Percentiles rank a stretch among this genome's conserved stretches.
Conservation (phyloP, 2,329 filamentous ascomycete genomes). For the Passalora sequoiae region DNA sequence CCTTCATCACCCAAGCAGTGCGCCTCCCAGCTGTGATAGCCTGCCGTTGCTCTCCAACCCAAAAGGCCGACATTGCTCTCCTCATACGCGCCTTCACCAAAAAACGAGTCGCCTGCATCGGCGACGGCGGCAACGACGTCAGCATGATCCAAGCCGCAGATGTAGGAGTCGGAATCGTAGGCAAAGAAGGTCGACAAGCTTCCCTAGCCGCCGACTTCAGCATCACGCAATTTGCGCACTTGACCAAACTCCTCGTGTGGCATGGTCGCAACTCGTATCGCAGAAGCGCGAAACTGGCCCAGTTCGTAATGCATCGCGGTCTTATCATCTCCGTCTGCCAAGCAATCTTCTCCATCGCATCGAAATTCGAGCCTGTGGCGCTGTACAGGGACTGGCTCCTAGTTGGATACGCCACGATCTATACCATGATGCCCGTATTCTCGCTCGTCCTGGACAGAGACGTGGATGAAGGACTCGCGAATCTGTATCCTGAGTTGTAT, state of each 20-base stretch:
- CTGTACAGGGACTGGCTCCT: slow-evolving; percentile 95
- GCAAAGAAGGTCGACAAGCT: slow-evolving; percentile 93
- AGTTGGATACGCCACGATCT: slow-evolving; percentile 92
- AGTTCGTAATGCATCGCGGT: slow-evolving; percentile 97
- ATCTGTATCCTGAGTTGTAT: slow-evolving; percentile 94
- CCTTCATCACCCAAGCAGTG: slow-evolving; percentile 86
- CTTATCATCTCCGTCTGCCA: slow-evolving; percentile 94
- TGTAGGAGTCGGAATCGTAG: slow-evolving; percentile 94
- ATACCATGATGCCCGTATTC: slow-evolving; percentile 89
- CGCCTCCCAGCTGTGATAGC: slow-evolving; percentile 86
- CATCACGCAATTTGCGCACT: slow-evolving; percentile 88
- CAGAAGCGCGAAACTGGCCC: slow-evolving; percentile 85
- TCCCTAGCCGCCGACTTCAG: slow-evolving; percentile 94
- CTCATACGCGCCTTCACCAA: slow-evolving; percentile 88
- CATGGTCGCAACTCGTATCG: slow-evolving; percentile 98
- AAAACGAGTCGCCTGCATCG: slow-evolving; percentile 95
- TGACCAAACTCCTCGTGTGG: slow-evolving; percentile 97
- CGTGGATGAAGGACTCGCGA: slow-evolving; percentile 88
- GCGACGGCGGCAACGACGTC: slow-evolving; percentile 96
- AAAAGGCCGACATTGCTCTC: slow-evolving; percentile 89
- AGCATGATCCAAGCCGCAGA: slow-evolving; percentile 99
- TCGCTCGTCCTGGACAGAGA: slow-evolving; percentile 91
- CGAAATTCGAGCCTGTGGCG: slow-evolving; percentile 86
- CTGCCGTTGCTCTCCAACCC: slow-evolving; percentile 91
- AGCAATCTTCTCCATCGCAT: slow-evolving; percentile 93